phyloP scores from a whole-genome alignment of 139 green algal genomes.

The Chlamydomonas sphaeroides region DNA sequence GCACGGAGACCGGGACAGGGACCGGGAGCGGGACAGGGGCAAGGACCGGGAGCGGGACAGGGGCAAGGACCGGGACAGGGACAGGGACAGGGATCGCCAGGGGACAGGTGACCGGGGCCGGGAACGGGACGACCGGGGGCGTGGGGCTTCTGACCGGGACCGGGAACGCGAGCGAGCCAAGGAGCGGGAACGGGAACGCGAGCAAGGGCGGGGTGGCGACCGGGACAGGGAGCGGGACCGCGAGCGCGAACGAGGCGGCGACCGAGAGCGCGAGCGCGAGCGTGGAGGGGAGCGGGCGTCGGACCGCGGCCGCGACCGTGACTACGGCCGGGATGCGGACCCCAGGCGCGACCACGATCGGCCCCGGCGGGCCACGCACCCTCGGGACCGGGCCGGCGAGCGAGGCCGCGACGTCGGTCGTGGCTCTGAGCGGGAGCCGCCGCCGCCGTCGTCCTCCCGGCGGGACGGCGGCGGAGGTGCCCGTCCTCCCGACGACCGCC shows the following conservation, averaged over 20 bases:
- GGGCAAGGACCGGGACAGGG: background rate
- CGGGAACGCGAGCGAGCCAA: background rate
- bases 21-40: background rate
- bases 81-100: background rate
- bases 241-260: background rate
- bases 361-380: no score
- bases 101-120: background rate
- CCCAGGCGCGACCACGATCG: no score
- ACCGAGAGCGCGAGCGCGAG: background rate
- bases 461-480: no score
- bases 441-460: no score
- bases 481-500: no score
- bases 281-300: background rate
- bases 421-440: no score
- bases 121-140: background rate
- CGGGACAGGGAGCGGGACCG: background rate
- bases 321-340: no score
- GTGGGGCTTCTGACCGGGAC: no score
- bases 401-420: no score
- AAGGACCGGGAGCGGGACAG: background rate
- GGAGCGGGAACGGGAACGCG: background rate
- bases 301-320: background rate
- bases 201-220: background rate
- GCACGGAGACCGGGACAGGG: background rate
- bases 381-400: no score